Base-by-base conservation (phyloP, 768 basidiomycete genomes). In the Aureoboletus auriporus region DNA sequence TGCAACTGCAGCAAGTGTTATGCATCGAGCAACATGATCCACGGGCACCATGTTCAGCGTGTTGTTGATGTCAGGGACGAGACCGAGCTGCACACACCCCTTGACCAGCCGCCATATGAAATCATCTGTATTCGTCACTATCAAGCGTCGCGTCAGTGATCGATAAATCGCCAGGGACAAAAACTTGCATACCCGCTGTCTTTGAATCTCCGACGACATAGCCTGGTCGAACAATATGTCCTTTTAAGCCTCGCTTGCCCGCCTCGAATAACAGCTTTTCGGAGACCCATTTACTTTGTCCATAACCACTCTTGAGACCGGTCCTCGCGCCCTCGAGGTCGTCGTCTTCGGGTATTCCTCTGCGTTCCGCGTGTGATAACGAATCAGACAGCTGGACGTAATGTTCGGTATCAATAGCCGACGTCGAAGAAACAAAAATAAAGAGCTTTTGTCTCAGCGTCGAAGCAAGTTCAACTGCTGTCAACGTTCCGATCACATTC, bases 81-180 rank as follows among this genome's bases (percentile, higher is more conserved):
- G 79, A 1, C 94, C 95, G n/a, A 98, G 83, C 64, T 99, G 96
- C 33, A 97, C 77, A 62, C 93, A 97, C n/a, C 96, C 96, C 67
- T 98, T 98, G 63, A 96, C 90, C 67, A 99, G 73, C 4, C 96
- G 82, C 95, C 95, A 98, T 47, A 99, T 82, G 69, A 99, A 99
- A 65, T 99, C 96, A 58, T 99, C 95, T 30, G 96, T 98, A 70
- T 99, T 99, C 11, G 95, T 97, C 4, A 97, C 94, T 92, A 55
- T 14, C 42, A 46, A 39, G 11, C 46, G 40, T 29, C 14, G 20
- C 23, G 29, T 49, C 38, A 53, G 39, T 4, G 39, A 39, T 27
- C 54, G 8, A 39, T 38, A n/a, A 16, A 43, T 50, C 9, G 23
- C 23, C 27, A 23, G 31, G 0, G 14, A 26, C 17, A 6, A 29